Percentiles rank a stretch among this genome's conserved stretches.
These are phyloP conservation scores for Hypoxylon sp. DNA, from an alignment of 2,329 filamentous ascomycete species.

Conservation along the genomic window DNA sequence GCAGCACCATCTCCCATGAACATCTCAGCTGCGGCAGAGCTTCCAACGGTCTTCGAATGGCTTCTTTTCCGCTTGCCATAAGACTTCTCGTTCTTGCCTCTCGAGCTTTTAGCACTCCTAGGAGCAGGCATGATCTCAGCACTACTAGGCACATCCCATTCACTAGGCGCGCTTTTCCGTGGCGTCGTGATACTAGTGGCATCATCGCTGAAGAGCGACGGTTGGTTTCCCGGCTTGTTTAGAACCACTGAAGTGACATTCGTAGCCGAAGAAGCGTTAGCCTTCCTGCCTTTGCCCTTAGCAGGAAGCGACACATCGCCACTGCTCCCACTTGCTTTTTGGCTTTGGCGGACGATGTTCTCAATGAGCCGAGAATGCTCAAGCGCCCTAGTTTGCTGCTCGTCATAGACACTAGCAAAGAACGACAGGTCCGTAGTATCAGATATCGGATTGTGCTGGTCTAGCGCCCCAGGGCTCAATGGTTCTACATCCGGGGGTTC, in stretches of 20 bases:
- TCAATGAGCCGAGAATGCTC: constrained; percentile 54
- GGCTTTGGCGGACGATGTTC: constrained; percentile 54
- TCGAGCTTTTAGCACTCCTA: constrained; percentile 31
- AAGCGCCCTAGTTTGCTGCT: constrained; percentile 48
- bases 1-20: constrained; percentile 31
- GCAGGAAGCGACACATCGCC: constrained; percentile 50
- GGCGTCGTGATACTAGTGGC: constrained; percentile 51
- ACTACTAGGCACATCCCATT: constrained; percentile 57
- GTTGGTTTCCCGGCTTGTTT: constrained; percentile 39
- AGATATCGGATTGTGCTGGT: constrained; percentile 43
- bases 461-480: constrained; percentile 45
- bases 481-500: constrained; percentile 51
- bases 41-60: constrained; percentile 24
- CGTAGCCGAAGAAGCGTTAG: constrained; percentile 50
- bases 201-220: constrained; percentile 43
- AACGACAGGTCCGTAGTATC: constrained; percentile 52
- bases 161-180: constrained; percentile 47
- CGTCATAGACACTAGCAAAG: constrained; percentile 50
- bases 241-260: constrained; percentile 49
- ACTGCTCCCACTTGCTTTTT: constrained; percentile 53
- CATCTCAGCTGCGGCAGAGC: constrained; percentile 34
- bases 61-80: constrained; percentile 44
- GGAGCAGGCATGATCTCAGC: constrained; percentile 38
- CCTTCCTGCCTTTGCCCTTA: constrained; percentile 44
- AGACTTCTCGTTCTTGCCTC: constrained; percentile 37